phyloP scores from a whole-genome alignment of 805 yeast species.

The Myxozyma monticola region DNA sequence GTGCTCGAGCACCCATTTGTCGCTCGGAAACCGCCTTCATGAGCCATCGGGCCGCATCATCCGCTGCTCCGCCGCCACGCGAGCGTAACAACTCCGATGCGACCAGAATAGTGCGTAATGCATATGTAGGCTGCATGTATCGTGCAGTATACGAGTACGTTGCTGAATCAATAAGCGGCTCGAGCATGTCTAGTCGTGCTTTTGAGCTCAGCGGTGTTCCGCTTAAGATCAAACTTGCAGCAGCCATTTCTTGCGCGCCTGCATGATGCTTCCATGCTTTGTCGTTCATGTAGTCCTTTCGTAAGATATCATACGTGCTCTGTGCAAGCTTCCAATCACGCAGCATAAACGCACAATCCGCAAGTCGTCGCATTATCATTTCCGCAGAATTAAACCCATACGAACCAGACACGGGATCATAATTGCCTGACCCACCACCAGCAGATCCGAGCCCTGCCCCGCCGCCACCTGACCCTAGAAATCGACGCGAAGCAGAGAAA shows the following conservation, averaged over 20 bases:
- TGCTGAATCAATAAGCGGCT: constrained; percentile 67
- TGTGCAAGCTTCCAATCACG: constrained; percentile 84
- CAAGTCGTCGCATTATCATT: constrained; percentile 73
- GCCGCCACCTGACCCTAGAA: constrained; percentile 46
- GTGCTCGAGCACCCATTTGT: constrained; percentile 45
- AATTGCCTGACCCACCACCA: constrained; percentile 39
- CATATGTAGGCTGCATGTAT: constrained; percentile 65
- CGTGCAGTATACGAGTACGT: constrained; percentile 74
- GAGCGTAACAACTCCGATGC: constrained; percentile 66
- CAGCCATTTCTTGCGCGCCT: constrained; percentile 79
- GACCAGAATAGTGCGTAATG: constrained; percentile 64
- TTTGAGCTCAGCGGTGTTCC: constrained; percentile 38
- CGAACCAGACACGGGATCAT: constrained; percentile 53
- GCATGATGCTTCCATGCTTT: constrained; percentile 82
- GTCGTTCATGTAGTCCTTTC: constrained; percentile 72
- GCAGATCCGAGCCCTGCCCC: constrained; percentile 31
- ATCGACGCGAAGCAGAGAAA: constrained; percentile 64
- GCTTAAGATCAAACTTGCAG: constrained; percentile 67
- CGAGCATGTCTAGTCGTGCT: constrained; percentile 54
- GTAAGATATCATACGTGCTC: constrained; percentile 76
- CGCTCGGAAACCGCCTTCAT: constrained; percentile 46
- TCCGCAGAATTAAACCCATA: constrained; percentile 68
- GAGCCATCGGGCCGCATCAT: constrained; percentile 49
- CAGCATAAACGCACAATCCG: constrained; percentile 91
- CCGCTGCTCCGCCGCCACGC: constrained; percentile 46